Base-by-base conservation (phyloP, 1,284 basidiomycete genomes). In the Gymnopus androsaceus region DNA sequence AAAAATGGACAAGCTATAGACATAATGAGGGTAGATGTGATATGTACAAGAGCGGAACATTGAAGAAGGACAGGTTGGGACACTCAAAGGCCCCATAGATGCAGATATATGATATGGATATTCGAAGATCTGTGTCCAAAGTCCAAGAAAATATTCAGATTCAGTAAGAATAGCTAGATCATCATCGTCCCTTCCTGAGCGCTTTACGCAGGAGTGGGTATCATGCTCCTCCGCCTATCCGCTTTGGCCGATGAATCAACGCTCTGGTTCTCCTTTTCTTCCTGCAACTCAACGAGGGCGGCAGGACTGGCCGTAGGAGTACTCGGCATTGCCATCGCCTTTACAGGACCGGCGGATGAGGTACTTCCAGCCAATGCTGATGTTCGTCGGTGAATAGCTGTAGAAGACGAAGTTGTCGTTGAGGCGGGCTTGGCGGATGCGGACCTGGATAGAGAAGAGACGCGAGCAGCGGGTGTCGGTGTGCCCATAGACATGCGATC, bases 251-350 rank as follows among this genome's bases (percentile, higher is more conserved):
- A 23, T 3, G 33, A 12, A 41, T 48, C 42, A 23, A 55, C 14
- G 25, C 27, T 21, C 19, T 46, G 12, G 33, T 58, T 58, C 42
- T 58, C 57, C 53, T 58, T 58, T 25, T 58, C 57, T 33, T 58
- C 50, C 12, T 55, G 48, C 8, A 54, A 51, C n/a, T 44, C 25
- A 17, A 21, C 36, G 8, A 44, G 49, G 25, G 23, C n/a, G 3
- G 38, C 41, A 7, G 57, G 49, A 21, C 21, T 47, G 9, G 28
- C 38, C 25, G 41, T 54, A 30, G 53, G 51, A 31, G 41, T 49
- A 15, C 31, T 50, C 36, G 52, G 53, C 37, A 50, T 17, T 25
- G 51, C 38, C 27, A 38, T 23, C 23, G 31, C 47, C 47, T 50
- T 38, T 2, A 28, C 21, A 8, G 9, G 12, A 37, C n/a, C 34